phyloP scores from a whole-genome alignment of 192 early-diverging fungal species.

The Spizellomyces sp. region DNA sequence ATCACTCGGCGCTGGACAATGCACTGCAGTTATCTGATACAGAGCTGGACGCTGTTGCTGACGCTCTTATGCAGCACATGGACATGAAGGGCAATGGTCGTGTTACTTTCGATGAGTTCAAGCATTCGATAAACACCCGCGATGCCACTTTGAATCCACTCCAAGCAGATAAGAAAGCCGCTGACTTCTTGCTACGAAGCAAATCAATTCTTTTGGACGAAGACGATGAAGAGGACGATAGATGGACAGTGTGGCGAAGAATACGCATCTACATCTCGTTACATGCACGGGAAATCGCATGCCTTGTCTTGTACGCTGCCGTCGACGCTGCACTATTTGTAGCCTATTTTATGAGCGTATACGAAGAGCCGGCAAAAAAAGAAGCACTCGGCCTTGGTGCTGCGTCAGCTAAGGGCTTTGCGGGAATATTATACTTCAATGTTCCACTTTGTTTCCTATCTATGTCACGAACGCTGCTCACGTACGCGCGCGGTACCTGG shows the following conservation, averaged over 20 bases:
- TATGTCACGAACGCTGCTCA: constrained; percentile 1
- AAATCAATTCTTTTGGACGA: not conserved
- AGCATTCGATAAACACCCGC: not conserved
- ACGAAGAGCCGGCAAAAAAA: not conserved
- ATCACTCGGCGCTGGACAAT: constrained; percentile 8
- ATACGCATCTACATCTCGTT: not conserved
- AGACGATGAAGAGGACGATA: not conserved
- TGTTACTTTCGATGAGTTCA: constrained; percentile 11
- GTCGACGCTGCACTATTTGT: not conserved
- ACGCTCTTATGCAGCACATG: constrained; percentile 8
- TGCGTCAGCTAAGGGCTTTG: not conserved
- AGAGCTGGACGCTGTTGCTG: constrained; percentile 12
- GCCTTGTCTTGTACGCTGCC: not conserved
- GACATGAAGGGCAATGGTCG: not conserved
- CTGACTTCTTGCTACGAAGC: constrained; percentile 1
- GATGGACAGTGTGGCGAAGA: not conserved
- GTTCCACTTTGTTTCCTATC: constrained; percentile 5
- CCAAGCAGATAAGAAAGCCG: not conserved
- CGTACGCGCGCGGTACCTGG: not conserved
- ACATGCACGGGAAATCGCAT: not conserved
- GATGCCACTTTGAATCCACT: constrained; percentile 7
- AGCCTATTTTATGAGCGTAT: not conserved
- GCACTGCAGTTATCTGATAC: constrained; percentile 6
- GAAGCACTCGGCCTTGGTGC: not conserved
- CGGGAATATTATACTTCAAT: constrained; percentile 3